A percentile compares a stretch with the other conserved stretches of the same genome.
phyloP scores from a whole-genome alignment of 2,329 filamentous ascomycete genomes.

The Phyllosticta ampelicida region DNA sequence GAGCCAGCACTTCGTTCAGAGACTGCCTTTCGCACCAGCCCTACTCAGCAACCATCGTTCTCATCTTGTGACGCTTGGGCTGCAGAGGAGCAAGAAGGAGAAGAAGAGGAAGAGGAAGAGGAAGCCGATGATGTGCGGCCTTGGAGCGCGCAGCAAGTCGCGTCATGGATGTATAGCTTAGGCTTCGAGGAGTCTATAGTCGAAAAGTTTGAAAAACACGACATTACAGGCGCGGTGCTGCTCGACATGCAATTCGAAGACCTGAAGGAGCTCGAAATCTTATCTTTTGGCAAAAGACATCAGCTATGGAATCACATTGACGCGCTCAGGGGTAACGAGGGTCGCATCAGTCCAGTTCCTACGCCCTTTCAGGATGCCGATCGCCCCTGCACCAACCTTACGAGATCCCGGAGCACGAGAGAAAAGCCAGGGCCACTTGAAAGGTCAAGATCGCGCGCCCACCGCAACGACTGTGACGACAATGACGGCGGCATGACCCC shows the following conservation, averaged over 20 bases:
- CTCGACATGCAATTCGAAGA: constrained; percentile 89
- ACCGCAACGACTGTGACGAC: constrained; percentile 12
- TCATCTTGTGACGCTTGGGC: constrained; percentile 1
- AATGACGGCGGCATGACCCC: constrained; percentile 21
- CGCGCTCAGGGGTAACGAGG: constrained; percentile 44
- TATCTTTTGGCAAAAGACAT: constrained; percentile 70
- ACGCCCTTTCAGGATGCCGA: constrained; percentile 40
- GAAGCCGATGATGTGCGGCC: constrained; percentile 50
- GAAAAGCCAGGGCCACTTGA: constrained; percentile 27
- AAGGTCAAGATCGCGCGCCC: constrained; percentile 24
- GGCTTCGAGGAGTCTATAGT: constrained; percentile 69
- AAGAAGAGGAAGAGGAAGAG: constrained; percentile 37
- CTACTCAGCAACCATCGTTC: constrained; percentile 1
- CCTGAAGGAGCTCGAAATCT: constrained; percentile 67
- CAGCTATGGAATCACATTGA: constrained; percentile 73
- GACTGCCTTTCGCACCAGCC: background rate
- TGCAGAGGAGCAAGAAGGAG: constrained; percentile 27
- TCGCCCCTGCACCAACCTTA: constrained; percentile 31
- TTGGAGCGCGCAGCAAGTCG: constrained; percentile 69
- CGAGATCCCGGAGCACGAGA: constrained; percentile 15
- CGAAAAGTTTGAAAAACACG: constrained; percentile 79
- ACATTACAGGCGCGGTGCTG: constrained; percentile 80
- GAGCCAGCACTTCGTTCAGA: constrained; percentile 5
- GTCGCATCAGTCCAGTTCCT: constrained; percentile 30
- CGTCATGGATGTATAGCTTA: constrained; percentile 75